Percentiles rank a stretch among this genome's conserved stretches.
Evolutionary conservation across 345 rosid genomes (phyloP).

Genomic region (Cardamine resedifolia): DNA sequence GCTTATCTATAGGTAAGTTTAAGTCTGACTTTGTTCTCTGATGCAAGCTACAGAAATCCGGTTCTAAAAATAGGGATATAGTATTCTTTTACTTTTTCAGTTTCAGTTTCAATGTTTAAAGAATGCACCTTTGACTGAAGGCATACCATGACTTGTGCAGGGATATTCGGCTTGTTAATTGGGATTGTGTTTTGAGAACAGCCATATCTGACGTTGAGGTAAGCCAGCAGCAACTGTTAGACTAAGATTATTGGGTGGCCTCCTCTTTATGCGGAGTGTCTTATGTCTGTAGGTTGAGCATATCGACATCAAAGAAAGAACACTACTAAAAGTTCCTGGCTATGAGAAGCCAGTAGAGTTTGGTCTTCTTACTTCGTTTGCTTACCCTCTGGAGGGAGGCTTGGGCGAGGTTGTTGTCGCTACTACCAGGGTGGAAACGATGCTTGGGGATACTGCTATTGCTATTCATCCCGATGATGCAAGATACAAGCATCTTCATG

Average conservation of each 20-base stretch:
- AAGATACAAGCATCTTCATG: constrained; percentile 83
- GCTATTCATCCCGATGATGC: constrained; percentile 89
- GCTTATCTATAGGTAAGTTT: constrained; percentile 76
- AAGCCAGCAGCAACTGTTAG: constrained; percentile 31
- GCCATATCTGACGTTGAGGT: constrained; percentile 95
- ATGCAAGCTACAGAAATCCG: not conserved
- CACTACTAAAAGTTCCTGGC: constrained; percentile 69
- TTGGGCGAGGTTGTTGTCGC: constrained; percentile 93
- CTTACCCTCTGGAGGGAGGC: constrained; percentile 78
- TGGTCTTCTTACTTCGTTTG: constrained; percentile 89
- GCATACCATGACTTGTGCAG: constrained; percentile 44
- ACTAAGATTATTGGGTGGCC: constrained; percentile 6
- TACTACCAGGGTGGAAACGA: constrained; percentile 95
- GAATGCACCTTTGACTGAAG: constrained; percentile 1
- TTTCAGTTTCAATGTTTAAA: constrained; percentile 8
- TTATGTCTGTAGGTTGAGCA: constrained; percentile 68
- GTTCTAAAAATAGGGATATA: not conserved
- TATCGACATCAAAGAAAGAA: constrained; percentile 69
- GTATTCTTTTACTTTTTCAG: not conserved
- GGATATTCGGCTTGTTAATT: constrained; percentile 79
- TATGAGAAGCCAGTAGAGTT: constrained; percentile 85
- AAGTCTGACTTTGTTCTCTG: not conserved
- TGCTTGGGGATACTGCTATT: constrained; percentile 97
- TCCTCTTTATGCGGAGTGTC: too few species aligned
- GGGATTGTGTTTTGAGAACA: constrained; percentile 85